Evolutionary conservation across 1,284 basidiomycete genomes (phyloP), one percentile per base, ranked within the genome.

Genomic region (Sporisorium sorghi): DNA sequence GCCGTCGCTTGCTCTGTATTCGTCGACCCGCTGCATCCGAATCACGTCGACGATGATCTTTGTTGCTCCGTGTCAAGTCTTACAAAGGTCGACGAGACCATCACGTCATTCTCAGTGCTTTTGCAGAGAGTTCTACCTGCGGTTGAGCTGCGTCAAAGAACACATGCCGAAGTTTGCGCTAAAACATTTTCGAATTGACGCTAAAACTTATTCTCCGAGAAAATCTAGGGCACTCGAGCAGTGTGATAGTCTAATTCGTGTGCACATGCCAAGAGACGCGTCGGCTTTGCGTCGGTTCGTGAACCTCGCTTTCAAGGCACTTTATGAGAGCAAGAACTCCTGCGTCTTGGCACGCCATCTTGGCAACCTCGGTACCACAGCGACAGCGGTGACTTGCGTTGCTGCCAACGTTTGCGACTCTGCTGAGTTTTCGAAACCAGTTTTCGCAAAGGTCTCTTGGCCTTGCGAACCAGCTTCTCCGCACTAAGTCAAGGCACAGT

Each of bases 241-340:
- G 51, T 65, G 40, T 52, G 0, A 21, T 46, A 56, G 26, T 11
- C 35, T 60, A 58, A 33, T 37, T 53, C 14, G 3, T 49, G 52
- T 55, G 57, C 63, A 56, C 53, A 64, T 57, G 68, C 68, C 68
- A 71, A 65, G 68, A 61, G 58, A 15, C 0, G 21, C 61, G 47
- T 64, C 21, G 3, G 14, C 15, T 39, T 64, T 50, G 58, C 67
- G 60, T 64, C 53, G 19, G 2, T 15, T 37, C 12, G 6, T 4
- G 17, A 21, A 12, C 0, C 10, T 14, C 19, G 5, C 17, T 30
- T 19, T 23, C 9, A 24, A 2, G 54, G 67, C 67, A 43, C 15
- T 7, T 19, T 44, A 53, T 32, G 61, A 70, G 67, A 70, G 67
- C 67, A 70, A 70, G 67, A 70, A 23, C 63, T 69, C 56, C 30